Percentiles rank a stretch among this genome's conserved stretches.
These are phyloP conservation scores for Ophiosphaerella korrae DNA, from an alignment of 2,329 filamentous ascomycete species.

Conservation along the genomic window DNA sequence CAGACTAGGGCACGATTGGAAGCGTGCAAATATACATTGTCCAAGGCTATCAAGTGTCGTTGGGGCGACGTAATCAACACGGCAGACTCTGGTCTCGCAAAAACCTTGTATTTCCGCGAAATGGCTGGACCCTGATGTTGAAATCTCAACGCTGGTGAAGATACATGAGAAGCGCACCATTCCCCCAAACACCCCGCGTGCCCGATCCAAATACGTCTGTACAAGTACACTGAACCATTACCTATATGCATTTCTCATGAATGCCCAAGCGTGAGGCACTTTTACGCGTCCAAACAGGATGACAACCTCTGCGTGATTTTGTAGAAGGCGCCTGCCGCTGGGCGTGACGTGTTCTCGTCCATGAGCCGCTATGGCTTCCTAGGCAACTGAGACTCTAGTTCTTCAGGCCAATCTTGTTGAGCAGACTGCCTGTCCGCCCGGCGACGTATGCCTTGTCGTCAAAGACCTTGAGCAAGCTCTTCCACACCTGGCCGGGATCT, in stretches of 20 bases:
- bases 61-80: too few species aligned
- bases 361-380: not conserved
- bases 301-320: not conserved
- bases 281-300: constrained; percentile 14
- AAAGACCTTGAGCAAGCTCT: constrained; percentile 85
- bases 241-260: constrained; percentile 22
- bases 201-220: constrained; percentile 23
- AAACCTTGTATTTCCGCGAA: not conserved
- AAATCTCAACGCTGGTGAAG: constrained; percentile 1
- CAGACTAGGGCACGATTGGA: not conserved
- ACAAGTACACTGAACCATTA: constrained; percentile 33
- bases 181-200: constrained; percentile 2
- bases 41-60: not conserved
- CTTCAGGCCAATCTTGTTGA: constrained; percentile 61
- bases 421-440: constrained; percentile 50
- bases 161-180: constrained; percentile 16
- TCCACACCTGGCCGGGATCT: constrained; percentile 95
- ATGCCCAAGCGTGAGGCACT: constrained; percentile 18
- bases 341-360: constrained; percentile 7
- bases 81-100: not conserved
- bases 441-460: constrained; percentile 58
- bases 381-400: constrained; percentile 44
- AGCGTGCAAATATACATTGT: not conserved
- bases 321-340: constrained; percentile 1
- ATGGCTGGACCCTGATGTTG: not conserved